phyloP scores from a whole-genome alignment of 495 filamentous ascomycete genomes.

The Penicillium cinerascens region DNA sequence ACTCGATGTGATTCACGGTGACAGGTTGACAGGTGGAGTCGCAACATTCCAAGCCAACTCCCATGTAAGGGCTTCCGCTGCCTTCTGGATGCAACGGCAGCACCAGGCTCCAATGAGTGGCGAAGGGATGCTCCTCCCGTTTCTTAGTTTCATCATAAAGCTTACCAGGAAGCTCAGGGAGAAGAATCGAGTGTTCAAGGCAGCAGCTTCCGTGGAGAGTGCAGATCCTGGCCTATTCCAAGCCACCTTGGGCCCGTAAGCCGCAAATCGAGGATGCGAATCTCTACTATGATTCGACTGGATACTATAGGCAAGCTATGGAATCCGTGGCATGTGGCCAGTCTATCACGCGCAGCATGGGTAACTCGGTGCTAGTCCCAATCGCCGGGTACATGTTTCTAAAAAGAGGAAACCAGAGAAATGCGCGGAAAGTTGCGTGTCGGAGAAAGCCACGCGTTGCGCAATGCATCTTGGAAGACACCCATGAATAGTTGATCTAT shows the following conservation, averaged over 20 bases:
- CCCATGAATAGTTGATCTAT: neutral
- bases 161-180: neutral
- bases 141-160: conserved; percentile 8
- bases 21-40: conserved; percentile 4
- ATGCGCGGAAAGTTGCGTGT: conserved; percentile 8
- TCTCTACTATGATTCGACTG: conserved; percentile 9
- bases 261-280: neutral
- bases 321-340: conserved; percentile 17
- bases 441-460: conserved; percentile 15
- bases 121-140: neutral
- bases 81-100: conserved; percentile 11
- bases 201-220: neutral
- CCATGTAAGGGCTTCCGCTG: conserved; percentile 1
- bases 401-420: neutral
- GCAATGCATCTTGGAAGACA: neutral
- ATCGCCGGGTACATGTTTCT: neutral
- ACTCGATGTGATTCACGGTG: conserved; percentile 5
- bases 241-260: neutral
- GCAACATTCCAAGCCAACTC: neutral
- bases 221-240: conserved; percentile 4
- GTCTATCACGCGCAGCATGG: conserved; percentile 14
- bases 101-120: conserved; percentile 5
- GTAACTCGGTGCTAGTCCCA: neutral
- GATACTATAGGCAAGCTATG: neutral
- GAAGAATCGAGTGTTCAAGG: neutral